Evolutionary conservation across 331 rosid genomes (phyloP).

Genomic region (Rosa hybrid): DNA sequence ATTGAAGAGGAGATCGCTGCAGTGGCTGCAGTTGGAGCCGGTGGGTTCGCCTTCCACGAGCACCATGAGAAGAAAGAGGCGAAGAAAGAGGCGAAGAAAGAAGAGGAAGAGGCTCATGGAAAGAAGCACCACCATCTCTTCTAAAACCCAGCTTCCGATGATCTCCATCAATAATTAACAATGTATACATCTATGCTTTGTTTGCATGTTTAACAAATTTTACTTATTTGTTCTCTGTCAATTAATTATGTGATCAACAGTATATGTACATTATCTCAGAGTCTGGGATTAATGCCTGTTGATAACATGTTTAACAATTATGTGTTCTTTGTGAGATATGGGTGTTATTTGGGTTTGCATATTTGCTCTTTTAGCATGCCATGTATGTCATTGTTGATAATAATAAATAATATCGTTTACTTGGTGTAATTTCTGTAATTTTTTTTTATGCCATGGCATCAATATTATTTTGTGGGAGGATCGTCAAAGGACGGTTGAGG

Average conservation of each 20-base stretch:
- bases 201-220: background rate
- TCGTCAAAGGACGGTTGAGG: no score
- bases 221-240: background rate
- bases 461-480: no score
- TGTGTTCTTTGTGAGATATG: background rate
- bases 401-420: background rate
- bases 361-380: background rate
- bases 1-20: constrained; percentile 63
- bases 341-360: background rate
- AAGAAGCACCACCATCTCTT: constrained; percentile 70
- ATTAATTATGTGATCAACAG: background rate
- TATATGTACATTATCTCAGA: background rate
- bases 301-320: background rate
- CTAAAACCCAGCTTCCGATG: background rate
- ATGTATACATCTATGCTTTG: background rate
- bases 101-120: constrained; percentile 55
- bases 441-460: no score
- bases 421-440: background rate
- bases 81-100: constrained; percentile 17
- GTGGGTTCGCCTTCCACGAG: constrained; percentile 63
- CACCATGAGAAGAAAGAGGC: constrained; percentile 63
- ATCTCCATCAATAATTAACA: background rate
- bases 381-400: constrained; percentile 6
- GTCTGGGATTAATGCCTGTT: background rate
- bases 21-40: constrained; percentile 45